Evolutionary conservation across 257 asterid genomes (phyloP), one percentile per base, ranked within the genome.

Genomic region (Lycium barbarum): DNA sequence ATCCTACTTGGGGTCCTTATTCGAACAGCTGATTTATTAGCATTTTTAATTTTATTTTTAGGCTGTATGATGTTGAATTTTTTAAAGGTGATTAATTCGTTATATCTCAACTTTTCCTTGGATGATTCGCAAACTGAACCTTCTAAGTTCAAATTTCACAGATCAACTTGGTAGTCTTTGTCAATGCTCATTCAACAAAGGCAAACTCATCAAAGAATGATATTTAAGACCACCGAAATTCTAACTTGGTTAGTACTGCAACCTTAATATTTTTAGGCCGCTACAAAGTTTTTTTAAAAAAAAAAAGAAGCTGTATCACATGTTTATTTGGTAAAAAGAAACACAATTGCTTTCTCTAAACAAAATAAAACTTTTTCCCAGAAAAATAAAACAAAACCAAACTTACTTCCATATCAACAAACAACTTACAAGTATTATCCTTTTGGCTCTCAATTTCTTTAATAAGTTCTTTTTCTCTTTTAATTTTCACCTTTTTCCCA

Each of bases 111-210:
- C 63, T 51, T 76, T 22, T 76, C 82, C 82, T 51, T 76, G 63
- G 82, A 57, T 76, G 82, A 76, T 51, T 76, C 7, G 35, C 26
- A 1, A 51, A 76, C 63, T 76, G 82, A 76, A 76, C 63, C 82
- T 51, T 47, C 81, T 49, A 74, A 76, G 45, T 76, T 51, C 26
- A 76, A 35, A 53, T 13, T 53, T 7, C 63, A 51, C 63, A 22
- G 63, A 76, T 76, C 82, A 51, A 76, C 58, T 13, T 76, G 61
- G n/a, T 20, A 13, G 43, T 51, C 63, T 22, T 51, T 26, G 61
- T 22, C 26, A 51, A 51, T 76, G 43, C 62, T 51, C 47, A 26
- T 26, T 51, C 47, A 76, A 76, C 14, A 76, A 12, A 76, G 45
- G 82, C 26, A 13, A 76, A 76, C 63, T 76, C 81, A 22, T 36